phyloP scores from a whole-genome alignment of 129 eudicot genomes.

The Deinandra increscens region DNA sequence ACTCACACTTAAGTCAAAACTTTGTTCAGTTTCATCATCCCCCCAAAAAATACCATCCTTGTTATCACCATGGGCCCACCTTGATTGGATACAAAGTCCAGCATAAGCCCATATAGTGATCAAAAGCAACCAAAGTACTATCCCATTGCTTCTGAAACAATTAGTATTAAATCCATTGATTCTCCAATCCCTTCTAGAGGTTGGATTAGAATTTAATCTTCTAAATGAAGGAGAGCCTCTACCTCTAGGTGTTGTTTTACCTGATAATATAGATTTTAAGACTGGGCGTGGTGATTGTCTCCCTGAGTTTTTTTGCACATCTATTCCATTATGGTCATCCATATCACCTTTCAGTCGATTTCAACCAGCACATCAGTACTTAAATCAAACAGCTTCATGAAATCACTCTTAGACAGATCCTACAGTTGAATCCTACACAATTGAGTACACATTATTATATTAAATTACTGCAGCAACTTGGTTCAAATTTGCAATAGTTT shows the following conservation, averaged over 20 bases:
- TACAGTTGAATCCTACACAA: not conserved
- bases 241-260: constrained; percentile 54
- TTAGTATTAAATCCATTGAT: constrained; percentile 35
- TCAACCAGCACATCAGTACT: constrained; percentile 23
- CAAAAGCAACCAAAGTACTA: constrained; percentile 89
- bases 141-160: constrained; percentile 60
- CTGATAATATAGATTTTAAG: constrained; percentile 69
- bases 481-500: not conserved
- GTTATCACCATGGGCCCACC: constrained; percentile 95
- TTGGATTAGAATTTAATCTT: constrained; percentile 61
- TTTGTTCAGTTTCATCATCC: constrained; percentile 23
- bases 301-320: constrained; percentile 43
- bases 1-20: constrained; percentile 45
- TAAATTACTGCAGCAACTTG: not conserved
- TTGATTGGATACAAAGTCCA: constrained; percentile 83
- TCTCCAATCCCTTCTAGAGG: constrained; percentile 67
- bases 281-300: constrained; percentile 41
- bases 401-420: not conserved
- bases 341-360: constrained; percentile 25
- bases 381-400: not conserved
- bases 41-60: constrained; percentile 74
- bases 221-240: constrained; percentile 77
- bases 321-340: constrained; percentile 54
- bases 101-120: constrained; percentile 96
- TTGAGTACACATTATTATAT: not conserved